A percentile compares a stretch with the other conserved stretches of the same genome.
These are phyloP conservation scores for Cyclostephanos tholiformis DNA, from an alignment of 108 stramenopile species.

Conservation along the genomic window DNA sequence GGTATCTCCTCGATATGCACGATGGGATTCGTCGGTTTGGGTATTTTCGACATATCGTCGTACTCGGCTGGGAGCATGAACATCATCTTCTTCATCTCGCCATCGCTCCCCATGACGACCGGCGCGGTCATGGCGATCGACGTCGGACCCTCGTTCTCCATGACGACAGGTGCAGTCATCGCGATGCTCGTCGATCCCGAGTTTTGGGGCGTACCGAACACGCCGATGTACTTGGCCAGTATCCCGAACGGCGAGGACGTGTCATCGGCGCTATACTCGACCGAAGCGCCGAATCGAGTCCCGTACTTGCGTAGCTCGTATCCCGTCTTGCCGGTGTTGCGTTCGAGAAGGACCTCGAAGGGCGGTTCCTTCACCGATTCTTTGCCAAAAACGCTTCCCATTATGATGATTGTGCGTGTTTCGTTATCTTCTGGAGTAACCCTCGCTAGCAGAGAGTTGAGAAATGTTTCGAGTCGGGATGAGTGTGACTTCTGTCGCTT, in stretches of 20 bases:
- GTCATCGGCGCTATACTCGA: slow-evolving; percentile 34
- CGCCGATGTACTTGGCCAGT: slow-evolving; percentile 86
- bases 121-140: slow-evolving; percentile 83
- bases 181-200: slow-evolving; percentile 59
- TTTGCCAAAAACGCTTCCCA: slow-evolving; percentile 85
- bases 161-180: slow-evolving; percentile 89
- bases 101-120: slow-evolving; percentile 55
- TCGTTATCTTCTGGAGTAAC: too few species aligned
- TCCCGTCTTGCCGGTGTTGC: slow-evolving; percentile 45
- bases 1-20: slow-evolving; percentile 71
- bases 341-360: slow-evolving; percentile 57
- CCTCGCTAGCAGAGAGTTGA: too few species aligned
- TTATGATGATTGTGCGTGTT: too few species aligned
- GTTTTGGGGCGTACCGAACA: slow-evolving; percentile 78
- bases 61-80: slow-evolving; percentile 85
- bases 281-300: slow-evolving; percentile 53
- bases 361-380: slow-evolving; percentile 69
- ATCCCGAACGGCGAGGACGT: slow-evolving; percentile 54
- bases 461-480: too few species aligned
- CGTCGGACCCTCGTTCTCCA: slow-evolving; percentile 33
- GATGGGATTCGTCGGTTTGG: slow-evolving; percentile 77
- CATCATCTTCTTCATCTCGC: slow-evolving; percentile 66
- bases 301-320: slow-evolving; percentile 79
- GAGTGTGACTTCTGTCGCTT: too few species aligned
- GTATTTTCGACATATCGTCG: slow-evolving; percentile 72